These are phyloP conservation scores for Persicaria tinctoria DNA, from an alignment of 148 eudicot genomes.

Conservation along the genomic window DNA sequence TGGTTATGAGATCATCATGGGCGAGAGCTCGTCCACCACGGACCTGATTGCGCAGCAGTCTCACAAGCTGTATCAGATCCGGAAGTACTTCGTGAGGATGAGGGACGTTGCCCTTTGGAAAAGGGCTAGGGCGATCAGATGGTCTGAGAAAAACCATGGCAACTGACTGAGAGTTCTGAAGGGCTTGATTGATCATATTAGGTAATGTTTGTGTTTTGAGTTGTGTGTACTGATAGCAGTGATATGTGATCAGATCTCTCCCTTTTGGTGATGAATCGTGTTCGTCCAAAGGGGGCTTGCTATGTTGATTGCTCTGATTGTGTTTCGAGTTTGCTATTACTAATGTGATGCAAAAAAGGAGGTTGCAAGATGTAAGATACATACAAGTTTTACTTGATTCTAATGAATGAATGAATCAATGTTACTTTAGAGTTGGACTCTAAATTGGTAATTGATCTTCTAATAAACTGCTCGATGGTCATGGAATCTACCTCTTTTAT, in stretches of 20 bases:
- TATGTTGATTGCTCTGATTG: neutral
- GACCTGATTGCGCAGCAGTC: slow-evolving; percentile 60
- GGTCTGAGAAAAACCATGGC: slow-evolving; percentile 26
- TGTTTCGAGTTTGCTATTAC: neutral
- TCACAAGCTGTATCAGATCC: slow-evolving; percentile 42
- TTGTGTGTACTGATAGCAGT: neutral
- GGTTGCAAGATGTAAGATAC: neutral
- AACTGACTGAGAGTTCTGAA: slow-evolving; percentile 20
- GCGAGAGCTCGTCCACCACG: slow-evolving; percentile 51
- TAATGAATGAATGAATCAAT: neutral
- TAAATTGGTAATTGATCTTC: too few relatives aligned
- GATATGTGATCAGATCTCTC: neutral
- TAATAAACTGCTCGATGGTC: too few relatives aligned
- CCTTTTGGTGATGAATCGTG: slow-evolving; percentile 18
- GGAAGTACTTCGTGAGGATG: slow-evolving; percentile 51
- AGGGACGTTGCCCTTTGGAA: slow-evolving; percentile 57
- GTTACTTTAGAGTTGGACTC: too few relatives aligned
- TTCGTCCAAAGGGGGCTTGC: slow-evolving; percentile 34
- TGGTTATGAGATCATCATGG: slow-evolving; percentile 59
- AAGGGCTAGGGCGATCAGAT: slow-evolving; percentile 44
- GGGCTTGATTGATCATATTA: slow-evolving; percentile 13
- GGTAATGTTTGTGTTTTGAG: neutral
- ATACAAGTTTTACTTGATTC: neutral
- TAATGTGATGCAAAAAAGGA: neutral
- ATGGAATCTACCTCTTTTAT: too few relatives aligned